Percentiles rank a stretch among this genome's conserved stretches.
phyloP scores from a whole-genome alignment of 495 filamentous ascomycete species.

The Clavariopsis aquatica region DNA sequence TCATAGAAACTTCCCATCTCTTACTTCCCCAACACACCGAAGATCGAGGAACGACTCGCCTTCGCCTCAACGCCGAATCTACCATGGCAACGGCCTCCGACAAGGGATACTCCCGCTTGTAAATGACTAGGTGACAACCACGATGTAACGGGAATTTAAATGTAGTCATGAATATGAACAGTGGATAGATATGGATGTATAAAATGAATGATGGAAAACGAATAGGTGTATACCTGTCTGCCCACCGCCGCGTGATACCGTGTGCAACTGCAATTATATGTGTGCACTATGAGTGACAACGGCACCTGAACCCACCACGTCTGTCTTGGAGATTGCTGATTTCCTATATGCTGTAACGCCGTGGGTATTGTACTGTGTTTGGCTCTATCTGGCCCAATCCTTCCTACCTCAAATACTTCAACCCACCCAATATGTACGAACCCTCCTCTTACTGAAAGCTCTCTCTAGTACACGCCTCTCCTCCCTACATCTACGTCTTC shows the following conservation, averaged over 20 bases:
- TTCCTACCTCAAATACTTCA: not conserved
- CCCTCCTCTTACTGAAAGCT: too few species aligned
- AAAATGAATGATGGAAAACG: too few species aligned
- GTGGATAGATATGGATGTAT: too few species aligned
- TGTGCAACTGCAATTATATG: too few species aligned
- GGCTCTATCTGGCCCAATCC: not conserved
- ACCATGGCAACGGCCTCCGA: not conserved
- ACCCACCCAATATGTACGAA: too few species aligned
- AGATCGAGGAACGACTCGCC: not conserved
- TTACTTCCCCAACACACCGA: not conserved
- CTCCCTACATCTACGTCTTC: constrained; percentile 33
- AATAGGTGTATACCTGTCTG: too few species aligned
- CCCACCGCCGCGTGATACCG: too few species aligned
- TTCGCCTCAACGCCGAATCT: not conserved
- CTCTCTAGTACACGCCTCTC: constrained; percentile 7
- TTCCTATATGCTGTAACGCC: not conserved
- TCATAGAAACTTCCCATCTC: not conserved
- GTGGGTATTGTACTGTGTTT: not conserved
- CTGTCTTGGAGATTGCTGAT: not conserved
- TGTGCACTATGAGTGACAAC: too few species aligned
- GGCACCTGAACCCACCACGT: too few species aligned
- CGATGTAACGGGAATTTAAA: not conserved
- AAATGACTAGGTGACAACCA: too few species aligned
- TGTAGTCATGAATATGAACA: too few species aligned
- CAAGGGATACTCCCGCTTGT: too few species aligned